Evolutionary conservation across 73 alveolate genomes (phyloP).

Genomic region (Stentor roeselii): DNA sequence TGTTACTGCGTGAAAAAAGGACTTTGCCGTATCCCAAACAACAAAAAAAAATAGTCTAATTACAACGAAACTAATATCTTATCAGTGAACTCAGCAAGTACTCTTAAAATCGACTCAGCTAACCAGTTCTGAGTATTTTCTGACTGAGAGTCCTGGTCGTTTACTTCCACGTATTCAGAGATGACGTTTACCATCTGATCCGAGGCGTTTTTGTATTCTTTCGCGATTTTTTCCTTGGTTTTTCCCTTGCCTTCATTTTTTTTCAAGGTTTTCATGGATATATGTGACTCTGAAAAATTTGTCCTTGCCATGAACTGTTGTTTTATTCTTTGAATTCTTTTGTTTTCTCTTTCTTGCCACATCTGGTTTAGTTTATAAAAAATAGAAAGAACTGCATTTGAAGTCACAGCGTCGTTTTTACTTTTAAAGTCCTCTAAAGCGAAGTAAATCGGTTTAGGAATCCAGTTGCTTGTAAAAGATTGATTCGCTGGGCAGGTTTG

Average conservation of each 20-base stretch:
- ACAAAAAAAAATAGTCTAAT: not conserved
- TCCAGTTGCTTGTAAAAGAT: not conserved
- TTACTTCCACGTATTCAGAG: not conserved
- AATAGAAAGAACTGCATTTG: not conserved
- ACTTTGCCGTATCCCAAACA: conserved; percentile 25
- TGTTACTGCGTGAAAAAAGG: conserved; percentile 30
- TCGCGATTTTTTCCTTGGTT: not conserved
- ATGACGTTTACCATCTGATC: not conserved
- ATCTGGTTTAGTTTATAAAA: not conserved
- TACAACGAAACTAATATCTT: no score
- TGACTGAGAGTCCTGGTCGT: not conserved
- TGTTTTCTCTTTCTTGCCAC: not conserved
- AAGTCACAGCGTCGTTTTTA: not conserved
- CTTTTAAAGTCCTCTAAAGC: not conserved
- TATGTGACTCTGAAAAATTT: not conserved
- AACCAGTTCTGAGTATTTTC: not conserved
- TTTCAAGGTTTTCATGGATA: no score
- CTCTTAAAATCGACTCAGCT: not conserved
- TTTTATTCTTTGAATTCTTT: not conserved
- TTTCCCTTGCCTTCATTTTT: not conserved
- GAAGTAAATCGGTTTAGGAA: not conserved
- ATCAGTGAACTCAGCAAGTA: not conserved
- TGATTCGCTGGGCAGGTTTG: not conserved
- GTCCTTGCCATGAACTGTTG: not conserved
- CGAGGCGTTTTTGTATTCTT: not conserved